These are phyloP conservation scores for Umbelopsis sp. DNA, from an alignment of 192 early-diverging fungal genomes.

Conservation along the genomic window DNA sequence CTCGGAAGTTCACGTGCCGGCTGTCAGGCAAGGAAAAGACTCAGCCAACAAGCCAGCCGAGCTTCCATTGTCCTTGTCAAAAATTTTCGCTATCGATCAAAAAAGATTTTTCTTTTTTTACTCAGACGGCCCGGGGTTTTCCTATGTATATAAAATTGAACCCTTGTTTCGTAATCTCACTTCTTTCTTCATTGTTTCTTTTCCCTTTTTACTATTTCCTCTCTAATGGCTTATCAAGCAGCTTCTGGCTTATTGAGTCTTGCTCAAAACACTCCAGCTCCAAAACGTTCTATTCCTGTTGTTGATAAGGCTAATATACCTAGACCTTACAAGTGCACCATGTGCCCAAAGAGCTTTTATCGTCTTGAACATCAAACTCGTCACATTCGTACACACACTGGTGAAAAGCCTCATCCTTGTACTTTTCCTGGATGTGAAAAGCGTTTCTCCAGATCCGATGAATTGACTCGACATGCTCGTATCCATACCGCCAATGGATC, in stretches of 20 bases:
- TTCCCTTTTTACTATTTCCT: neutral
- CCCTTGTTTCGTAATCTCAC: neutral
- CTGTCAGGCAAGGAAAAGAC: neutral
- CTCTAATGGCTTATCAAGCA: constrained; percentile 25
- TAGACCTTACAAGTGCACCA: constrained; percentile 73
- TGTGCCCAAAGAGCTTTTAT: constrained; percentile 75
- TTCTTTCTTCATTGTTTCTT: constrained; percentile 2
- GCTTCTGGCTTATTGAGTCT: constrained; percentile 25
- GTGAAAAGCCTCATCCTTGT: constrained; percentile 83
- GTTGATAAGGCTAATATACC: constrained; percentile 23
- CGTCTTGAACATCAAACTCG: constrained; percentile 78
- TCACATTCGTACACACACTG: constrained; percentile 85
- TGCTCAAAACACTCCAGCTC: neutral
- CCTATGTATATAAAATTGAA: neutral
- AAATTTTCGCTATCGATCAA: neutral
- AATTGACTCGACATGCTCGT: constrained; percentile 72
- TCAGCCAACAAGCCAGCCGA: neutral
- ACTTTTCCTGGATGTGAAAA: constrained; percentile 76
- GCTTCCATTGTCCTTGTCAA: too few relatives aligned
- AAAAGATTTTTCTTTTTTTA: neutral
- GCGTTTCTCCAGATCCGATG: constrained; percentile 77
- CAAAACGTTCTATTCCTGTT: constrained; percentile 20
- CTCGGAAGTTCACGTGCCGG: constrained; percentile 16
- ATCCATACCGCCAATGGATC: constrained; percentile 47
- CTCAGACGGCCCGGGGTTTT: too few relatives aligned